A percentile compares a stretch with the other conserved stretches of the same genome.
Conservation (phyloP, 2,329 filamentous ascomycete species). For the Fusarium sp. region DNA sequence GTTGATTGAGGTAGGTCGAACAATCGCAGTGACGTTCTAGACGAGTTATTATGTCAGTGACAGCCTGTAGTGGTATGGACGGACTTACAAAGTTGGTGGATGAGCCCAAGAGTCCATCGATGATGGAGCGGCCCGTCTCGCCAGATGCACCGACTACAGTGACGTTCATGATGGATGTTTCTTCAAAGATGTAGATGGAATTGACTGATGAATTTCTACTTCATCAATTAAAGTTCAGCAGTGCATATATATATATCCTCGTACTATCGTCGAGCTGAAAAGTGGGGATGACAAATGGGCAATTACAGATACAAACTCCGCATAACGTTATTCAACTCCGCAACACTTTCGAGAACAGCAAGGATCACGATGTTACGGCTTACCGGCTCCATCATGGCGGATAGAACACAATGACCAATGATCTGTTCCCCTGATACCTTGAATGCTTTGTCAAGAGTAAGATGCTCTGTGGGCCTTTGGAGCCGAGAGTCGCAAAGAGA, state of each 20-base stretch:
- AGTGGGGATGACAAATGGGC: neutral
- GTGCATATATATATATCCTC: neutral
- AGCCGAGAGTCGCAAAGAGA: neutral
- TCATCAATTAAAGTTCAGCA: neutral
- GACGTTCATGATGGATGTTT: conserved; percentile 26
- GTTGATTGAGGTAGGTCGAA: conserved; percentile 26
- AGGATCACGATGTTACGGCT: neutral
- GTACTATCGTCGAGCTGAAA: neutral
- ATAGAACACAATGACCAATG: no score
- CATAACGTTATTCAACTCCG: neutral
- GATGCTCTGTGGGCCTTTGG: no score
- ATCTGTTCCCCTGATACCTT: no score
- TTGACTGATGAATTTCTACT: neutral
- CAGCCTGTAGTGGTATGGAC: neutral
- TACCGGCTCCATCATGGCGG: neutral
- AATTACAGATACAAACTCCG: neutral
- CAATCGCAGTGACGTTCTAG: conserved; percentile 27
- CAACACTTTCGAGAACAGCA: neutral
- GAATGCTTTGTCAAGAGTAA: neutral
- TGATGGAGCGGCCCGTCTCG: conserved; percentile 27
- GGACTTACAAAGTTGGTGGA: conserved; percentile 25
- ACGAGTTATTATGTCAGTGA: neutral
- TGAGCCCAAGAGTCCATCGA: conserved; percentile 19
- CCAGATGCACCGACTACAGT: conserved; percentile 34
- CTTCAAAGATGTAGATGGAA: neutral